These are phyloP conservation scores for Pseudopyrenochaeta lycopersici DNA, from an alignment of 2,329 filamentous ascomycete species.

Conservation along the genomic window DNA sequence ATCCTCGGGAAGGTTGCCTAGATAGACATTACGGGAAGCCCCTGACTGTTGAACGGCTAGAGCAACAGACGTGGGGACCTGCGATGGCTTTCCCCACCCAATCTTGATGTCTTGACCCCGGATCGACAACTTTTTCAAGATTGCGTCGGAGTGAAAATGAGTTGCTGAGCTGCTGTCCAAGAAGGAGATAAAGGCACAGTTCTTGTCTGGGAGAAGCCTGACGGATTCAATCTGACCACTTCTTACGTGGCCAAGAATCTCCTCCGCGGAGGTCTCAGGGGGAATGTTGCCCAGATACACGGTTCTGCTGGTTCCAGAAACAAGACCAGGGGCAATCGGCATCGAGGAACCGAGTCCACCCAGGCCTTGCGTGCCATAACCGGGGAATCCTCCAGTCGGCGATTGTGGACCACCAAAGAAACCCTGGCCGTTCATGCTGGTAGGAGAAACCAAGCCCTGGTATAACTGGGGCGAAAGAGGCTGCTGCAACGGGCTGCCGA, in stretches of 20 bases:
- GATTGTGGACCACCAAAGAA: conserved; percentile 85
- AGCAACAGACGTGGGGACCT: conserved; percentile 97
- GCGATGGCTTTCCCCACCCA: conserved; percentile 98
- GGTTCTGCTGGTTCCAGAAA: conserved; percentile 91
- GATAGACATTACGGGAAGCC: conserved; percentile 94
- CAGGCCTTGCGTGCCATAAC: conserved; percentile 66
- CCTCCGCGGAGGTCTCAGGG: conserved; percentile 95
- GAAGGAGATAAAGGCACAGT: conserved; percentile 99
- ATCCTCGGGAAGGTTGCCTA: conserved; percentile 92
- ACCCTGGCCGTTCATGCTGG: conserved; percentile 80
- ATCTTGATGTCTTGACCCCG: conserved; percentile 99
- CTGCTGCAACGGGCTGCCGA: conserved; percentile 75
- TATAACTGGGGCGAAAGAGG: conserved; percentile 83
- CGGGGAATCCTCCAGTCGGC: conserved; percentile 78
- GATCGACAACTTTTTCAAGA: conserved; percentile 98
- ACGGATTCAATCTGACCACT: conserved; percentile 99
- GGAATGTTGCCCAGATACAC: conserved; percentile 98
- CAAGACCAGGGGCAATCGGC: conserved; percentile 78
- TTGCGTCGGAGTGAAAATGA: conserved; percentile 99
- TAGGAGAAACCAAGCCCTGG: conserved; percentile 85
- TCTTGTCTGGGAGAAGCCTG: conserved; percentile 95
- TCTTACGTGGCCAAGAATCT: conserved; percentile 93
- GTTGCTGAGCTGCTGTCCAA: conserved; percentile 96
- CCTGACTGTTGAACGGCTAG: conserved; percentile 96
- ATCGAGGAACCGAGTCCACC: conserved; percentile 77